These are phyloP conservation scores for Podosphaera aphanis DNA, from an alignment of 2,329 filamentous ascomycete genomes.

Conservation along the genomic window DNA sequence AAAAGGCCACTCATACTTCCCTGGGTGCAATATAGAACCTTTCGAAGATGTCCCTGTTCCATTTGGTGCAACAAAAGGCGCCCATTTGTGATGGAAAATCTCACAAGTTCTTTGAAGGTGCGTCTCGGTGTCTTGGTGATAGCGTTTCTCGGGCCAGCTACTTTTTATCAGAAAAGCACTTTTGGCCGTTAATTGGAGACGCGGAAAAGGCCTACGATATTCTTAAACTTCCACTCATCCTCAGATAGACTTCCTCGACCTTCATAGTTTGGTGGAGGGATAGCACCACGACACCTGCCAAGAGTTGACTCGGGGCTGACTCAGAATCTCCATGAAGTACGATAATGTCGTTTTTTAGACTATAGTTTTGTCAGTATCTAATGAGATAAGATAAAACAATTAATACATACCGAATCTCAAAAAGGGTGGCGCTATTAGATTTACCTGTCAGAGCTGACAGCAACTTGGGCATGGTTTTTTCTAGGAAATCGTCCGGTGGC, in stretches of 20 bases:
- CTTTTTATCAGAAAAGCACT: background rate
- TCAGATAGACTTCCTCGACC: conserved; percentile 50
- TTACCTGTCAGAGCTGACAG: background rate
- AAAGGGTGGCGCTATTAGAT: conserved; percentile 15
- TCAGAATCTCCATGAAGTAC: conserved; percentile 54
- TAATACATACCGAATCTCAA: conserved; percentile 16
- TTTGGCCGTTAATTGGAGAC: too few relatives aligned
- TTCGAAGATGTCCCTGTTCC: conserved; percentile 23
- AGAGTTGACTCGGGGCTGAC: conserved; percentile 50
- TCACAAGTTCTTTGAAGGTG: conserved; percentile 14
- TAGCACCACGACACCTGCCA: conserved; percentile 52
- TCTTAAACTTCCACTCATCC: conserved; percentile 45
- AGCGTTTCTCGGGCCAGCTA: background rate
- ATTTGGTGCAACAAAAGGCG: conserved; percentile 34
- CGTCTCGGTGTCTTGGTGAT: background rate
- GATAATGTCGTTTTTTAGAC: conserved; percentile 56
- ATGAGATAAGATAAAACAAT: background rate
- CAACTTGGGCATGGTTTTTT: background rate
- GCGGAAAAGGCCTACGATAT: conserved; percentile 29
- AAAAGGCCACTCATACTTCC: conserved; percentile 71
- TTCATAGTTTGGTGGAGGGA: conserved; percentile 46
- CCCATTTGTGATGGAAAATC: conserved; percentile 48
- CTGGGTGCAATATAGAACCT: conserved; percentile 37
- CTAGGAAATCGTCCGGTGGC: background rate
- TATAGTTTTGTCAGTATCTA: conserved; percentile 16